Evolutionary conservation across 108 stramenopile genomes (phyloP).

Genomic region (Discostella pseudostelligera): DNA sequence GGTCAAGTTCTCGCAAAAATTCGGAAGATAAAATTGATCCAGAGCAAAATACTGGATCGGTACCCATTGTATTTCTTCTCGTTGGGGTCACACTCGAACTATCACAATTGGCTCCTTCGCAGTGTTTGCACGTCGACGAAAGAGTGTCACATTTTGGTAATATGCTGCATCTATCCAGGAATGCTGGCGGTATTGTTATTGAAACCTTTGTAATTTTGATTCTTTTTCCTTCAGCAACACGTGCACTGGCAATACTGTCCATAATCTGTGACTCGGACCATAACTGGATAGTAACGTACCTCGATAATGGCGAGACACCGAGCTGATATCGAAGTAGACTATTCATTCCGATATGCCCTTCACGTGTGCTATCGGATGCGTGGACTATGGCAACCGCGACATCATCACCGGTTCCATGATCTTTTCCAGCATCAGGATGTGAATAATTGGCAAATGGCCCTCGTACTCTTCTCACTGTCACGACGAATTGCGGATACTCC

Average conservation of each 20-base stretch:
- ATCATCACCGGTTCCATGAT: constrained; percentile 3
- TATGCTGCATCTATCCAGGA: constrained; percentile 11
- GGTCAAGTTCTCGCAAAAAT: constrained; percentile 10
- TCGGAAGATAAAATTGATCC: constrained; percentile 26
- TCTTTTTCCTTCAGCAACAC: constrained; percentile 6
- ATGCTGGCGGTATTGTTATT: constrained; percentile 4
- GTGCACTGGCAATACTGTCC: constrained; percentile 9
- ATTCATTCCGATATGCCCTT: constrained; percentile 36
- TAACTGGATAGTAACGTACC: constrained; percentile 35
- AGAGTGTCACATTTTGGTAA: neutral
- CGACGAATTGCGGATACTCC: constrained; percentile 14
- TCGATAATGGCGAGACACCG: constrained; percentile 20
- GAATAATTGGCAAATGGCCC: constrained; percentile 11
- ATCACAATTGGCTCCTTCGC: neutral
- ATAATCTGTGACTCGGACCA: constrained; percentile 23
- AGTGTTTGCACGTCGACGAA: too few species aligned
- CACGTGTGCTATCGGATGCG: constrained; percentile 16
- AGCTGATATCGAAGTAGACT: constrained; percentile 37
- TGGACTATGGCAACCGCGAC: constrained; percentile 23
- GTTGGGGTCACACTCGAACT: neutral
- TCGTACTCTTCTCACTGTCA: constrained; percentile 13
- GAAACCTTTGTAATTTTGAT: constrained; percentile 4
- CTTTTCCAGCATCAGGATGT: neutral
- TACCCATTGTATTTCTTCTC: neutral
- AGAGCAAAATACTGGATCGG: constrained; percentile 12